Evolutionary conservation across 1,139 yeast species (phyloP).

Genomic region (Tardiomyces blankii): DNA sequence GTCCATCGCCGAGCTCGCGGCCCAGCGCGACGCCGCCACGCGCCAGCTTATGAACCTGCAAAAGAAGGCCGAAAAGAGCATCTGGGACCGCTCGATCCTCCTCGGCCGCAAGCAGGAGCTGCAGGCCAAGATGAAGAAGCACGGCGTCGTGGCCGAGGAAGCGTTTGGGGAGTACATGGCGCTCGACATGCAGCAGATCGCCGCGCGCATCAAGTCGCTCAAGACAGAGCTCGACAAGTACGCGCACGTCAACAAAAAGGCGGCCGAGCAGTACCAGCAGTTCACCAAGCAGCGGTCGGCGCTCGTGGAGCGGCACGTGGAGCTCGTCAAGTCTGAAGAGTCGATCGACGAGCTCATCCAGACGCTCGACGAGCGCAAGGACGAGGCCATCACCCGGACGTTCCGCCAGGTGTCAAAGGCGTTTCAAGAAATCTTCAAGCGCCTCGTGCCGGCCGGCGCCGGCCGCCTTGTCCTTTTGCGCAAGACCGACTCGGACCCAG

Average conservation of each 20-base stretch:
- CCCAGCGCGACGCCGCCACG: constrained; percentile 4
- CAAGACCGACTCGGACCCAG: constrained; percentile 26
- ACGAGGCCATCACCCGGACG: constrained; percentile 70
- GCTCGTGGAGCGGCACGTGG: constrained; percentile 51
- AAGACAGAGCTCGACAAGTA: constrained; percentile 51
- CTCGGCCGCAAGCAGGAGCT: constrained; percentile 58
- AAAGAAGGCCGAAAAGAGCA: constrained; percentile 52
- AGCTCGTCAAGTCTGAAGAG: constrained; percentile 55
- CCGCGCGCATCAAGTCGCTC: constrained; percentile 44
- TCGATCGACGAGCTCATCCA: constrained; percentile 66
- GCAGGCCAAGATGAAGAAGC: constrained; percentile 61
- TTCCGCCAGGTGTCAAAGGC: constrained; percentile 67
- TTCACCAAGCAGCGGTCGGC: constrained; percentile 68
- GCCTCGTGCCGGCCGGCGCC: constrained; percentile 72
- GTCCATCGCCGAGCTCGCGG: constrained; percentile 2
- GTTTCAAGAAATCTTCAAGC: constrained; percentile 64
- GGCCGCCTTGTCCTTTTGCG: constrained; percentile 65
- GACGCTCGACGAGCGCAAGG: constrained; percentile 69
- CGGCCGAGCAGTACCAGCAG: constrained; percentile 71
- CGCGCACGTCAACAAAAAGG: constrained; percentile 80
- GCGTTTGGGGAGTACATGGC: constrained; percentile 45
- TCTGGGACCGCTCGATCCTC: constrained; percentile 55
- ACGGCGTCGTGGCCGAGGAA: constrained; percentile 84
- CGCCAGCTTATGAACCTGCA: constrained; percentile 54
- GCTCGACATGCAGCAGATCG: constrained; percentile 39